Evolutionary conservation across 23 red algal species (phyloP), one percentile per base, ranked within the genome.

Genomic region (Pyropia haitanensis): DNA sequence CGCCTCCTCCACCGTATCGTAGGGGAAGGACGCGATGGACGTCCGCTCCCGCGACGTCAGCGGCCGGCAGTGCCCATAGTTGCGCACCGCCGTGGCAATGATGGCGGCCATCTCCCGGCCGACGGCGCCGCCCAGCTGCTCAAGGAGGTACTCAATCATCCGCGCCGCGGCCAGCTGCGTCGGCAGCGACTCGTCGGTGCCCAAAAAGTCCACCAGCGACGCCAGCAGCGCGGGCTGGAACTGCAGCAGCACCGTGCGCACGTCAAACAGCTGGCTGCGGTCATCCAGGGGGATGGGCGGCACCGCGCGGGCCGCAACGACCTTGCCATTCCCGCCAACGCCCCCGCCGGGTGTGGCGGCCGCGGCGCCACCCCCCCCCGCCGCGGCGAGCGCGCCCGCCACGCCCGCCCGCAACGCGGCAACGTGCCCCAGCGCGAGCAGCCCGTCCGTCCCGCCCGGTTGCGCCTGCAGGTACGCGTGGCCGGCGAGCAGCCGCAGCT

Each of bases 1-100:
- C 27, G 71, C 75, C 66, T 87, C 81, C 60, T 87, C 81, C 70
- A 87, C 70, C 1, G 81, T 76, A 32, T 87, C 81, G 81, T 87
- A 87, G 16, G 70, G 58, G 24, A 87, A 87, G 26, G 81, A 76
- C 14, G 71, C 60, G 16, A 72, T 72, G 6, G 81, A 70, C 63
- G 81, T 59, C 27, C 81, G 71, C 62, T 87, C 81, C 44, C 81
- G 70, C 18, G 81, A 53, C 6, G 71, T 72, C 63, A 87, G 70
- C 21, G 57, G 49, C 19, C 65, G 49, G 34, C 70, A 75, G 23
- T 26, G 48, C n/a, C 61, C 58, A 46, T 88, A 88, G 13, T 53
- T 77, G 16, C 72, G 65, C n/a, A 88, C 59, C 26, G 72, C 73
- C 56, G 64, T 52, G 51, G 70, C 77, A 48, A 88, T 50, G 53